Evolutionary conservation across 2,329 filamentous ascomycete species (phyloP), one percentile per base, ranked within the genome.

Genomic region (Neopestalotiopsis sp.): DNA sequence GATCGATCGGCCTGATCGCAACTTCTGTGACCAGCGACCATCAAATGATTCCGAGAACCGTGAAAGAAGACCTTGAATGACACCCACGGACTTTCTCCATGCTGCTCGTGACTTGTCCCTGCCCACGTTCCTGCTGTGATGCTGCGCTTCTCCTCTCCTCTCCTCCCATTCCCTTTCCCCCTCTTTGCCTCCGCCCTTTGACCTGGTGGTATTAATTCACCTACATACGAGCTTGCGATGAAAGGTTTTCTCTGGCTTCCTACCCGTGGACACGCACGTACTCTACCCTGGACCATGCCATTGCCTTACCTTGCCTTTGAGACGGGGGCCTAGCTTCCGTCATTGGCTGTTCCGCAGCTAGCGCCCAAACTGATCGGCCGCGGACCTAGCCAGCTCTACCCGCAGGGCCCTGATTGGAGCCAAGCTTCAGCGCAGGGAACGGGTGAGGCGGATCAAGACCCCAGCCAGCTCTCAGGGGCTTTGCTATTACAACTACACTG

Each of bases 361-460:
- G 64, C 49, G 42, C 32, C 64, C 59, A 20, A 14, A 45, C 32
- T 34, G 64, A 66, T 66, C 64, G 64, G n/a, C 64, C 64, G 64
- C 64, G 64, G 64, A 38, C 30, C 64, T 28, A 34, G 20, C 64
- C 42, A 66, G 24, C 28, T 38, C 64, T 66, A 66, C 45, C 64
- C 64, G 64, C 42, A 12, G 13, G 64, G 13, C 42, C 32, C 12
- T 28, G 17, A 56, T 66, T 57, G 64, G 64, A 38, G 52, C 64
- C 52, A 66, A 58, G 64, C 64, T 57, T 58, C 64, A 38, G 28
- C 64, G 34, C 38, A 45, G 34, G 34, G 61, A 52, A 64, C 42
- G 38, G 61, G 61, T 49, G 34, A 40, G 34, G 59, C 59, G 59
- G 59, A 40, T 62, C 59, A 62, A 30, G 9, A 12, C 57, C 59